Evolutionary conservation across 1,284 basidiomycete species (phyloP).

Genomic region (Sparassis latifolia): DNA sequence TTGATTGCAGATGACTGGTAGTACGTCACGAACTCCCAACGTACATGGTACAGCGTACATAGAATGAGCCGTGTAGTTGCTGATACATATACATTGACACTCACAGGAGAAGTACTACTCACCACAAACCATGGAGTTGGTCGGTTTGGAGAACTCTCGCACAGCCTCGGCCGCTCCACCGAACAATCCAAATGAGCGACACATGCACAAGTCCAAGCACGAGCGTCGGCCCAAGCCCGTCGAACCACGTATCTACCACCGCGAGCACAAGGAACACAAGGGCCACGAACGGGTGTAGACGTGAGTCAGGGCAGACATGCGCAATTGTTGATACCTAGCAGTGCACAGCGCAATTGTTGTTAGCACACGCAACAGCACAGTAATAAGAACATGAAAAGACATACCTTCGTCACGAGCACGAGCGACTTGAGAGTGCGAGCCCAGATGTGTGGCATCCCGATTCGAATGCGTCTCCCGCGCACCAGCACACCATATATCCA

Average conservation of each 20-base stretch:
- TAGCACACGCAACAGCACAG: no score
- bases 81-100: no score
- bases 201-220: conserved; percentile 35
- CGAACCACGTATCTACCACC: conserved; percentile 40
- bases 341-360: no score
- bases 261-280: conserved; percentile 31
- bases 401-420: conserved; percentile 40
- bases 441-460: conserved; percentile 13
- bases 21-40: no score
- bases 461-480: conserved; percentile 9
- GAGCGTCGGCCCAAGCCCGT: conserved; percentile 30
- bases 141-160: no score
- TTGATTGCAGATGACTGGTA: no score
- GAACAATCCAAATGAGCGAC: conserved; percentile 18
- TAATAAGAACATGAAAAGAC: conserved; percentile 6
- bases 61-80: no score
- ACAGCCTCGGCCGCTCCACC: conserved; percentile 4
- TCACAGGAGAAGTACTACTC: no score
- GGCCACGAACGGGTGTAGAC: conserved; percentile 12
- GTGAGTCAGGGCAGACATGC: conserved; percentile 25
- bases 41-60: no score
- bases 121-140: no score
- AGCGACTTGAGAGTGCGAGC: conserved; percentile 23
- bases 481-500: conserved; percentile 4
- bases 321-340: conserved; percentile 28